Conservation (phyloP, 176 grass and related monocot species). For the Rhynchospora pubera region DNA sequence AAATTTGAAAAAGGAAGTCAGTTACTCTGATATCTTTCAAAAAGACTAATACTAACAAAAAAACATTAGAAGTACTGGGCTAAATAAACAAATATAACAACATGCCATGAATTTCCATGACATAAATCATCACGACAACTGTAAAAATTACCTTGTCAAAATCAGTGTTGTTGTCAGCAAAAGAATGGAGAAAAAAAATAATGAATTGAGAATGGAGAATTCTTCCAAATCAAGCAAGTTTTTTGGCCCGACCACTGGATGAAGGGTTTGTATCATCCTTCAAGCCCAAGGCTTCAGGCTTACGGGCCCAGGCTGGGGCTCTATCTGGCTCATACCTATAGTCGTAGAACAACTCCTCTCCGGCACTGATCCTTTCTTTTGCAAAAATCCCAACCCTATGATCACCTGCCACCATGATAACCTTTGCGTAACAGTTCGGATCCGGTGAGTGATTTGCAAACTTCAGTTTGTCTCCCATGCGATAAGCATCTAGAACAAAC, state of each 20-base stretch:
- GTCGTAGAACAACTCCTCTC: constrained; percentile 82
- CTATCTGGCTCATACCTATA: constrained; percentile 83
- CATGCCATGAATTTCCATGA: constrained; percentile 13
- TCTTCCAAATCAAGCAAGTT: constrained; percentile 39
- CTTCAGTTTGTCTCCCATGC: constrained; percentile 96
- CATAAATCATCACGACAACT: neutral
- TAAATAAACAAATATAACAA: neutral
- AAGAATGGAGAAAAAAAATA: constrained; percentile 14
- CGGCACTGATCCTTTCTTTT: constrained; percentile 73
- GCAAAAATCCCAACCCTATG: constrained; percentile 97
- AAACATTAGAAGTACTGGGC: neutral
- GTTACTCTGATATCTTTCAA: neutral
- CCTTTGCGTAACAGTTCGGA: constrained; percentile 92
- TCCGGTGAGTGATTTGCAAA: constrained; percentile 96
- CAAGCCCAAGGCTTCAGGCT: constrained; percentile 46
- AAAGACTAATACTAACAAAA: neutral
- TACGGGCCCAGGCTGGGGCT: constrained; percentile 84
- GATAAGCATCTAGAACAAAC: constrained; percentile 92
- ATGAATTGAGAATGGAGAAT: constrained; percentile 24
- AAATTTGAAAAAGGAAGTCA: neutral
- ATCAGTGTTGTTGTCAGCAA: constrained; percentile 9
- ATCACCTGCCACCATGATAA: constrained; percentile 92
- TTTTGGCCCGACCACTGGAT: constrained; percentile 71
- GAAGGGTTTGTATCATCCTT: constrained; percentile 62
- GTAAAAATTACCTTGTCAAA: constrained; percentile 1